These are phyloP conservation scores for Gelatoporia subvermispora DNA, from an alignment of 768 basidiomycete species.

Conservation along the genomic window DNA sequence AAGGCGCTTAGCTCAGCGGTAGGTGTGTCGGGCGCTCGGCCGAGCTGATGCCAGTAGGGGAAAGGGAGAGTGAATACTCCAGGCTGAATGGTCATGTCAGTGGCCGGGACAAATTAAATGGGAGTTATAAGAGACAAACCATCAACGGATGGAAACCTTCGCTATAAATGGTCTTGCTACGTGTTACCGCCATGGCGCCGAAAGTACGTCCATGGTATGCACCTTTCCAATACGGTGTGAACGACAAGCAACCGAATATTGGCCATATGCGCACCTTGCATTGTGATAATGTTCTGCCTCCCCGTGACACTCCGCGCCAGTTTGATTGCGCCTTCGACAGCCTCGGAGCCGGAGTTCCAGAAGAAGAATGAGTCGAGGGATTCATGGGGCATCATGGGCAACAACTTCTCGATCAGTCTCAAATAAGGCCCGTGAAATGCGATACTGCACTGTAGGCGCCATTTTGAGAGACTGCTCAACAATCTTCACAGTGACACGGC, in stretches of 20 bases:
- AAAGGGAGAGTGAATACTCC: slow-evolving; percentile 78
- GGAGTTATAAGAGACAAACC: slow-evolving; percentile 39
- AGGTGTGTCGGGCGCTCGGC: slow-evolving; percentile 49
- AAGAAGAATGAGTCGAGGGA: slow-evolving; percentile 96
- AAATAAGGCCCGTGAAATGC: slow-evolving; percentile 85
- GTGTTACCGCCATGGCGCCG: slow-evolving; percentile 91
- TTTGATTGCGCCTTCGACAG: slow-evolving; percentile 86
- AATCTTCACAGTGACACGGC: slow-evolving; percentile 4
- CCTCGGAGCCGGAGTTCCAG: slow-evolving; percentile 95
- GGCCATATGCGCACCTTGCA: slow-evolving; percentile 59
- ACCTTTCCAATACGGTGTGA: slow-evolving; percentile 32
- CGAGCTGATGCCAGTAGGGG: slow-evolving; percentile 91
- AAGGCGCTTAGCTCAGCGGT: slow-evolving; percentile 52
- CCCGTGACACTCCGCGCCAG: slow-evolving; percentile 77
- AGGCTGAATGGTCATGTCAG: slow-evolving; percentile 43
- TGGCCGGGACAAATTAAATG: not conserved
- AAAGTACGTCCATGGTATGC: slow-evolving; percentile 91
- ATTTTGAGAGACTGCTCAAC: not conserved
- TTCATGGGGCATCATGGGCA: slow-evolving; percentile 86
- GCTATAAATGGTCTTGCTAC: slow-evolving; percentile 88
- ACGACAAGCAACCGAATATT: not conserved
- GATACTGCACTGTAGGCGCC: slow-evolving; percentile 67
- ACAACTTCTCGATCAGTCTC: slow-evolving; percentile 75
- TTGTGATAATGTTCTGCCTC: slow-evolving; percentile 81
- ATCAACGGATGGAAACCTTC: slow-evolving; percentile 77